Base-by-base conservation (phyloP, 2,329 filamentous ascomycete genomes). In the Fusarium napiforme region DNA sequence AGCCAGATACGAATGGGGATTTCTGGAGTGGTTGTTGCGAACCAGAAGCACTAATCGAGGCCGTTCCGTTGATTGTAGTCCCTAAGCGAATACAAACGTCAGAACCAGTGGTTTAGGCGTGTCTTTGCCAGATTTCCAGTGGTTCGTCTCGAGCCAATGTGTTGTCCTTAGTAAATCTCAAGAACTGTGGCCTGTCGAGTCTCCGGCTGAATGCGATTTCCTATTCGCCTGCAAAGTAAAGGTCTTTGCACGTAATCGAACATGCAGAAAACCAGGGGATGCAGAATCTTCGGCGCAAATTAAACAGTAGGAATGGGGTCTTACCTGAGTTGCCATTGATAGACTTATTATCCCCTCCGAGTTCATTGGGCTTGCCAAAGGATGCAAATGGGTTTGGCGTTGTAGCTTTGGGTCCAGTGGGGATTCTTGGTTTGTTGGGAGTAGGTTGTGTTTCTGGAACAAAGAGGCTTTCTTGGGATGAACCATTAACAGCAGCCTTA, bases 391-490 rank as follows among this genome's bases (percentile, higher is more conserved):
- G 46, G 26, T 30, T 72, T 32, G 56, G 30, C 45, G 65, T 58
- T 61, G 72, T 47, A 30, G 47, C 39, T 19, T 66, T 73, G 21
- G 56, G 60, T 52, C 60, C 67, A 30, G 61, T 32, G 6, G 71
- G 45, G 12, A 60, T 60, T 10, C 45, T 15, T 37, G 63, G 36
- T 23, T 69, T 67, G 45, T 55, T 47, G 21, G 58, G 53, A 23
- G 69, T 23, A 23, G 45, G 47, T 37, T 73, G 50, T 14, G 60
- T 56, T 30, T 77, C 69, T 19, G 73, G 56, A 18, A 82, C 75
- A 46, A 82, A 82, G 8, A 82, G 75, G 49, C 80, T 80, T 16
- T 50, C 77, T 49, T 81, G 79, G 14, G 60, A 49, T 15, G 58
- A 39, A 36, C 75, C 69, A 19, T 75, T 77, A 10, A 57, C 32